Percentiles rank a stretch among this genome's conserved stretches.
Evolutionary conservation across 2,329 filamentous ascomycete genomes (phyloP).

Genomic region (Metarhizium rileyi): DNA sequence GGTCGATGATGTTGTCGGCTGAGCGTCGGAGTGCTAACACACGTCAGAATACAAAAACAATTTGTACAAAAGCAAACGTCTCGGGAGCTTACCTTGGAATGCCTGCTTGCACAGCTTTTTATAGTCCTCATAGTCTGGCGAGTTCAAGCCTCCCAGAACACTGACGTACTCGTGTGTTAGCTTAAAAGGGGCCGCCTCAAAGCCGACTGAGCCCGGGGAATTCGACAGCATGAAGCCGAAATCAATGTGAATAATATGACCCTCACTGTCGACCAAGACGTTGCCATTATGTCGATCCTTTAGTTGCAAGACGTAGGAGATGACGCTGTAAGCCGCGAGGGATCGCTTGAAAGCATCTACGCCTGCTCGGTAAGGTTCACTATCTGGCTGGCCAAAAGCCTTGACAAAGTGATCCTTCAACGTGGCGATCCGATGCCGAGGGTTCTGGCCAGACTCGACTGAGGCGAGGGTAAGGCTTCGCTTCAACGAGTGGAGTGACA

Average conservation of each 20-base stretch:
- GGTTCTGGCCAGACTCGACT: slow-evolving; percentile 63
- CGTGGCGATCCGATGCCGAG: slow-evolving; percentile 66
- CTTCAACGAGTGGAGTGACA: slow-evolving; percentile 79
- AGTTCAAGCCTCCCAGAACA: slow-evolving; percentile 64
- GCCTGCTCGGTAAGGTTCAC: slow-evolving; percentile 58
- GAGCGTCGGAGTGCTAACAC: slow-evolving; percentile 60
- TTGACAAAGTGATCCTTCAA: slow-evolving; percentile 75
- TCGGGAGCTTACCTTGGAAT: slow-evolving; percentile 55
- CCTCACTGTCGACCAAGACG: slow-evolving; percentile 74
- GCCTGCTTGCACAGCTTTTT: slow-evolving; percentile 74
- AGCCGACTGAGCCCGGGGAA: slow-evolving; percentile 73
- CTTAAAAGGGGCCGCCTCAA: slow-evolving; percentile 82
- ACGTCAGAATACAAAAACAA: neutral
- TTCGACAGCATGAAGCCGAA: slow-evolving; percentile 89
- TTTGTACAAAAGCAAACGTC: neutral
- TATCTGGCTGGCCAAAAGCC: slow-evolving; percentile 62
- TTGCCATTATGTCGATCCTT: slow-evolving; percentile 85
- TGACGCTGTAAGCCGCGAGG: slow-evolving; percentile 78
- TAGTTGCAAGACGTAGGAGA: slow-evolving; percentile 73
- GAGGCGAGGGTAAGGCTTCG: slow-evolving; percentile 68
- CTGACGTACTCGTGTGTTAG: slow-evolving; percentile 80
- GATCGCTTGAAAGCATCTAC: slow-evolving; percentile 72
- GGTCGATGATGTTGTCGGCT: slow-evolving; percentile 70
- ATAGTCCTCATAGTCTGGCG: slow-evolving; percentile 63
- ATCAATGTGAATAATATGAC: slow-evolving; percentile 81